A percentile compares a stretch with the other conserved stretches of the same genome.
These are phyloP conservation scores for Proliferodiscus dingleyae DNA, from an alignment of 2,329 filamentous ascomycete genomes.

Conservation along the genomic window DNA sequence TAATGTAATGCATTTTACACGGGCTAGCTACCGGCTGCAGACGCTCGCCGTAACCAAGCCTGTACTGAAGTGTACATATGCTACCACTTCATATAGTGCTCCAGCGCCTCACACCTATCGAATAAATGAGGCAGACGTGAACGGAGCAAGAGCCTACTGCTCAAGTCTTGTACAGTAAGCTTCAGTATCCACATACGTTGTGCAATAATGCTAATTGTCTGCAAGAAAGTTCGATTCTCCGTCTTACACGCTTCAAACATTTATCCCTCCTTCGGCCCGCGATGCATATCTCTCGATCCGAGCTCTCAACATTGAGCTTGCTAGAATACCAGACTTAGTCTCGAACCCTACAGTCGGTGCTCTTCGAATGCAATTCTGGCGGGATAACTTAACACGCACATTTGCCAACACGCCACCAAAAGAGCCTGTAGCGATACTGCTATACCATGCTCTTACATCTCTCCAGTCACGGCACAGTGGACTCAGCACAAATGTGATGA, in stretches of 20 bases:
- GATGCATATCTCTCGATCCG: constrained; percentile 88
- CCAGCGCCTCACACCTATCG: constrained; percentile 28
- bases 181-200: background rate
- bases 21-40: constrained; percentile 22
- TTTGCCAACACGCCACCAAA: constrained; percentile 76
- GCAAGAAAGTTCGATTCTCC: constrained; percentile 80
- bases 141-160: constrained; percentile 31
- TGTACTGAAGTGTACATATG: constrained; percentile 23
- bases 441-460: constrained; percentile 66
- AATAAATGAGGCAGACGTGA: constrained; percentile 31
- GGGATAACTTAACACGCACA: constrained; percentile 73
- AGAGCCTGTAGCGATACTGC: constrained; percentile 83
- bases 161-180: constrained; percentile 31
- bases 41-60: constrained; percentile 9
- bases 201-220: constrained; percentile 13
- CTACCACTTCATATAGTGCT: constrained; percentile 30
- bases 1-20: constrained; percentile 26
- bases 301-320: constrained; percentile 88
- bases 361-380: constrained; percentile 94
- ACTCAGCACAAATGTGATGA: constrained; percentile 43
- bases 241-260: constrained; percentile 79
- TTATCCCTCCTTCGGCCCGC: constrained; percentile 68
- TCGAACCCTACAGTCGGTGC: constrained; percentile 81
- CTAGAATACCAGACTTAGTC: constrained; percentile 82
- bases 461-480: constrained; percentile 43